Evolutionary conservation across 1,139 yeast genomes (phyloP).

Genomic region (Pichia sp.): DNA sequence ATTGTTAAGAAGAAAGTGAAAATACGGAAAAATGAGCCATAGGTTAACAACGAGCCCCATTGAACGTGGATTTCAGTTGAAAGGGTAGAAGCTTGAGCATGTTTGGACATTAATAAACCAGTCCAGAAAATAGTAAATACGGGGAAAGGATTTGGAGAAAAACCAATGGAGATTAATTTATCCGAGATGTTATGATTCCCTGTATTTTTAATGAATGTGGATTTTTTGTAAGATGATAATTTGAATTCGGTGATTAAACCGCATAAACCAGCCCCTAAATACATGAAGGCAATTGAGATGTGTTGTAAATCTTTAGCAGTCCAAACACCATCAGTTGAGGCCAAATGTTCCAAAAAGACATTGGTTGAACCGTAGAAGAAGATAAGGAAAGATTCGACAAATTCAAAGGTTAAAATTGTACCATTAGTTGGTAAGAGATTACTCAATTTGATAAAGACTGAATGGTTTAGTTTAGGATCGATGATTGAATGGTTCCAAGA

Average conservation of each 20-base stretch:
- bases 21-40: constrained; percentile 72
- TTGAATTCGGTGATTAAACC: constrained; percentile 74
- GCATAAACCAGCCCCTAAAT: constrained; percentile 85
- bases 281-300: constrained; percentile 91
- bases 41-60: constrained; percentile 82
- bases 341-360: constrained; percentile 82
- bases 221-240: constrained; percentile 42
- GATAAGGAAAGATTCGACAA: constrained; percentile 69
- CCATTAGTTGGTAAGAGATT: constrained; percentile 1
- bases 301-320: constrained; percentile 91
- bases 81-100: constrained; percentile 71
- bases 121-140: constrained; percentile 92
- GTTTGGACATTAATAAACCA: constrained; percentile 93
- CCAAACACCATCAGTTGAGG: constrained; percentile 73
- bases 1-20: constrained; percentile 57
- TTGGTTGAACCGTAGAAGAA: constrained; percentile 85
- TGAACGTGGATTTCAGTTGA: constrained; percentile 79
- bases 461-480: constrained; percentile 14
- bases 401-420: constrained; percentile 61
- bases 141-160: constrained; percentile 88
- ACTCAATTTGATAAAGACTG: constrained; percentile 4
- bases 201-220: constrained; percentile 32
- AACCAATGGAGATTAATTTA: constrained; percentile 56
- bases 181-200: no score
- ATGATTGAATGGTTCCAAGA: constrained; percentile 75